phyloP scores from a whole-genome alignment of 371 early-diverging fungal species.

The Circinella umbellata region DNA sequence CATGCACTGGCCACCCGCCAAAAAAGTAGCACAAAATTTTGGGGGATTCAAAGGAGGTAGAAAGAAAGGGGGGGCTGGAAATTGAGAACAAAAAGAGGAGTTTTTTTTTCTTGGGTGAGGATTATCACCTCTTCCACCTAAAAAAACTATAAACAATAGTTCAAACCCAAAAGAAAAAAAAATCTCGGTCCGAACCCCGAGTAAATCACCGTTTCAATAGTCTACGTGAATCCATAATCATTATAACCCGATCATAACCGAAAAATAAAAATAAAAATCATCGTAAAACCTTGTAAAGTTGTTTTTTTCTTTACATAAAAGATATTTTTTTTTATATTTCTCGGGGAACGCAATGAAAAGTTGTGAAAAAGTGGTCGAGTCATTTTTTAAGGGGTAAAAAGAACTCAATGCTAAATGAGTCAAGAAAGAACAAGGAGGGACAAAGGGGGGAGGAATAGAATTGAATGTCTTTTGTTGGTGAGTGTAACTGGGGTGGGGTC shows the following conservation, averaged over 20 bases:
- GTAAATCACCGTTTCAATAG: neutral
- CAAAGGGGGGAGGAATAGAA: no score
- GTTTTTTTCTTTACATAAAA: neutral
- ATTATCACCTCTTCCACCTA: neutral
- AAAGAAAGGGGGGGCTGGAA: neutral
- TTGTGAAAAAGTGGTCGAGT: neutral
- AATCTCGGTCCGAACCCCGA: constrained; percentile 6
- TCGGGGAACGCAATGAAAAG: neutral
- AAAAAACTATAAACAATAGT: no score
- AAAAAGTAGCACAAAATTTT: constrained; percentile 3
- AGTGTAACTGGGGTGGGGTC: no score
- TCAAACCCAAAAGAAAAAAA: neutral
- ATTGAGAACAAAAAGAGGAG: no score
- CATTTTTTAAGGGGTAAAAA: constrained; percentile 8
- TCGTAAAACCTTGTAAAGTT: no score
- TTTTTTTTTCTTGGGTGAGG: no score
- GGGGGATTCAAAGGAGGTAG: neutral
- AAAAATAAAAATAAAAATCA: no score
- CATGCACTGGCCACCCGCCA: constrained; percentile 22
- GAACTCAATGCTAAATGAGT: neutral
- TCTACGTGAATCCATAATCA: no score
- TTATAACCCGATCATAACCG: no score
- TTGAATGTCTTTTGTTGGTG: no score
- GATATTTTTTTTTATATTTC: neutral
- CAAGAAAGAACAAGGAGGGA: no score